phyloP scores from a whole-genome alignment of 192 early-diverging fungal genomes.

The Endogone sp. region DNA sequence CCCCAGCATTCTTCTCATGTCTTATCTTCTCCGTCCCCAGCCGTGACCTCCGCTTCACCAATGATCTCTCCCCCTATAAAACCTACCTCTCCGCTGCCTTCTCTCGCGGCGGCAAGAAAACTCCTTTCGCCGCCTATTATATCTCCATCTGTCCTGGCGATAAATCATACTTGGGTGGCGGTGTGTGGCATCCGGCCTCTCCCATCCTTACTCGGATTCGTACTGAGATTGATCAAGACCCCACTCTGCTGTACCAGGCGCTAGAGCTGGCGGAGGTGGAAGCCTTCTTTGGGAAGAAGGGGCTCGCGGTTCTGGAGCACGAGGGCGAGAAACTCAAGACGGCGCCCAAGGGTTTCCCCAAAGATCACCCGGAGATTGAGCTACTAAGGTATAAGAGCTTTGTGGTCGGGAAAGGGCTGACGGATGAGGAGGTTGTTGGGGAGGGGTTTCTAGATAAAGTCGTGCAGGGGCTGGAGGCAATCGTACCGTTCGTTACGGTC shows the following conservation, averaged over 20 bases:
- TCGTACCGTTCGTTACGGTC: conserved; percentile 49
- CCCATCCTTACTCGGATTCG: conserved; percentile 34
- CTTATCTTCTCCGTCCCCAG: conserved; percentile 23
- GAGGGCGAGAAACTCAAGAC: conserved; percentile 42
- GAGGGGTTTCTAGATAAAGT: conserved; percentile 47
- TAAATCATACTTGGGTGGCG: conserved; percentile 36
- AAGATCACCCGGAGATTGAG: conserved; percentile 52
- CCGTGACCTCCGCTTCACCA: conserved; percentile 56
- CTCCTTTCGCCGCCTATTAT: conserved; percentile 48
- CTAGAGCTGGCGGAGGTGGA: conserved; percentile 35
- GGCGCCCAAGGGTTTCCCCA: conserved; percentile 47
- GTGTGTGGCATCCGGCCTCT: conserved; percentile 39
- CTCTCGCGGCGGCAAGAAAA: conserved; percentile 42
- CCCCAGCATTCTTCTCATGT: background rate
- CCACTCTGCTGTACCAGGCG: conserved; percentile 31
- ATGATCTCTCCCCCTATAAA: conserved; percentile 55
- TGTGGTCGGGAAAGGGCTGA: conserved; percentile 38
- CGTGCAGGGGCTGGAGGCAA: conserved; percentile 35
- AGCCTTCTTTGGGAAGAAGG: conserved; percentile 29
- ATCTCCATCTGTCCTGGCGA: conserved; percentile 38
- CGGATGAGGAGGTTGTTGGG: conserved; percentile 46
- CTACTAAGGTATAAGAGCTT: conserved; percentile 48
- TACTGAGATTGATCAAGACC: conserved; percentile 31
- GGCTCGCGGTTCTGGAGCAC: conserved; percentile 24
- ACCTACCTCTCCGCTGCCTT: conserved; percentile 35